These are phyloP conservation scores for Candida suzukii DNA, from an alignment of 805 yeast genomes.

Conservation along the genomic window DNA sequence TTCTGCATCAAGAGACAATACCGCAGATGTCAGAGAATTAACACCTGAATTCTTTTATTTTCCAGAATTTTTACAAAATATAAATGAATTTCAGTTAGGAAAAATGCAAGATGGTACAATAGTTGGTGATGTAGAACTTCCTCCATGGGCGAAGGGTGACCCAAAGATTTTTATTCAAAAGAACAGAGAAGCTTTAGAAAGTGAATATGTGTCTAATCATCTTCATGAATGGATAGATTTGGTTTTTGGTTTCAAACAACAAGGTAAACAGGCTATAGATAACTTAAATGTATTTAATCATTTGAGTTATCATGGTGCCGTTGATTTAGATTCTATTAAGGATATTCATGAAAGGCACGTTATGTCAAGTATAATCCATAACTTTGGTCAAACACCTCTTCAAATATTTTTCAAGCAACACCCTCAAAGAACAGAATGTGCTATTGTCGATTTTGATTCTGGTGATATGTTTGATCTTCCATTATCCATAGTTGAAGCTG, in stretches of 20 bases:
- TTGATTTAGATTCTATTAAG: conserved; percentile 63
- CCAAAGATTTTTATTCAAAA: conserved; percentile 66
- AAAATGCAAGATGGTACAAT: conserved; percentile 49
- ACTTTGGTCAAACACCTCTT: conserved; percentile 86
- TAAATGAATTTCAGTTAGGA: conserved; percentile 67
- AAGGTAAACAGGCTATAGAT: conserved; percentile 60
- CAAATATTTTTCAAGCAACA: conserved; percentile 68
- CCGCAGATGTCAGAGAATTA: conserved; percentile 83
- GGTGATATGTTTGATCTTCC: conserved; percentile 29
- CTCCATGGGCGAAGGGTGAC: conserved; percentile 80
- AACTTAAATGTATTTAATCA: conserved; percentile 77
- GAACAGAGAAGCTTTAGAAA: conserved; percentile 78
- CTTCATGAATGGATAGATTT: conserved; percentile 82
- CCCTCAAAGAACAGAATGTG: conserved; percentile 29
- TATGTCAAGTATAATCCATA: conserved; percentile 77
- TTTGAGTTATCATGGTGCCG: conserved; percentile 78
- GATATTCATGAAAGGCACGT: conserved; percentile 73
- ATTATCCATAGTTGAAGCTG: conserved; percentile 35
- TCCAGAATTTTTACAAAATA: conserved; percentile 69
- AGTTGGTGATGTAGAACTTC: conserved; percentile 60
- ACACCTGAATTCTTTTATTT: conserved; percentile 81
- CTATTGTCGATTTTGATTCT: conserved; percentile 28
- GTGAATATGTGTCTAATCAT: conserved; percentile 70
- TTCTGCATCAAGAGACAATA: conserved; percentile 71
- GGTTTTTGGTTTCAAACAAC: conserved; percentile 75